Evolutionary conservation across 2,329 filamentous ascomycete species (phyloP).

Genomic region (Diaporthe vexans): DNA sequence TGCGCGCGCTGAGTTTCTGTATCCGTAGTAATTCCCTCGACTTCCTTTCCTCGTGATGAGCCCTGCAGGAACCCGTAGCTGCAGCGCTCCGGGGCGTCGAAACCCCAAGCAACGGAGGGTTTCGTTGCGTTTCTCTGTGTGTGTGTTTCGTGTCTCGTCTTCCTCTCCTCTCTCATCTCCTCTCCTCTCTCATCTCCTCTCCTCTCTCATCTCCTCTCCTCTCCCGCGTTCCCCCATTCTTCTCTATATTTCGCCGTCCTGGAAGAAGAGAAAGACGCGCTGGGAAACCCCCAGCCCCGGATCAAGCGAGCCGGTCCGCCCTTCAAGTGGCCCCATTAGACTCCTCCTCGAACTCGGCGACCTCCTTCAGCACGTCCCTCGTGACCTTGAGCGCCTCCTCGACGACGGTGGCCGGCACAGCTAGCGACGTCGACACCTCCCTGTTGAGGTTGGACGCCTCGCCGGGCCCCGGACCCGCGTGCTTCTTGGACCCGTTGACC

Average conservation of each 20-base stretch:
- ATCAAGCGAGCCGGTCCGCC: neutral
- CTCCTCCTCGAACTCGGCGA: slow-evolving; percentile 57
- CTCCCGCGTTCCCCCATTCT: neutral
- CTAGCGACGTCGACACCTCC: slow-evolving; percentile 56
- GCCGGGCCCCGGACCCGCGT: slow-evolving; percentile 44
- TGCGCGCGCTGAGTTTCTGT: neutral
- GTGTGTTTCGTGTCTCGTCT: neutral
- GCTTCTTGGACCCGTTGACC: slow-evolving; percentile 49
- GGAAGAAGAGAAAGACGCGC: neutral
- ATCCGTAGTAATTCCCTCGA: neutral
- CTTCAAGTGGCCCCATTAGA: slow-evolving; percentile 40
- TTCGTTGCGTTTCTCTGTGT: neutral
- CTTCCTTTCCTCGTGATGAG: neutral
- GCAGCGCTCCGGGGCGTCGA: neutral
- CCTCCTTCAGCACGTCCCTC: slow-evolving; percentile 68
- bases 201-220: neutral
- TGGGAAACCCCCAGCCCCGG: neutral
- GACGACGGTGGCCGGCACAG: slow-evolving; percentile 70
- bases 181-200: too few relatives aligned
- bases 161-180: neutral
- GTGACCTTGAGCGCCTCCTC: slow-evolving; percentile 74
- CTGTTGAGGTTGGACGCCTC: slow-evolving; percentile 45
- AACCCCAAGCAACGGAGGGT: neutral
- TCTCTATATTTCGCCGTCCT: neutral
- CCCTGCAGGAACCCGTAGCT: neutral